A percentile compares a stretch with the other conserved stretches of the same genome.
Evolutionary conservation across 1,139 yeast species (phyloP).

Genomic region (Kodamaea derodonti): DNA sequence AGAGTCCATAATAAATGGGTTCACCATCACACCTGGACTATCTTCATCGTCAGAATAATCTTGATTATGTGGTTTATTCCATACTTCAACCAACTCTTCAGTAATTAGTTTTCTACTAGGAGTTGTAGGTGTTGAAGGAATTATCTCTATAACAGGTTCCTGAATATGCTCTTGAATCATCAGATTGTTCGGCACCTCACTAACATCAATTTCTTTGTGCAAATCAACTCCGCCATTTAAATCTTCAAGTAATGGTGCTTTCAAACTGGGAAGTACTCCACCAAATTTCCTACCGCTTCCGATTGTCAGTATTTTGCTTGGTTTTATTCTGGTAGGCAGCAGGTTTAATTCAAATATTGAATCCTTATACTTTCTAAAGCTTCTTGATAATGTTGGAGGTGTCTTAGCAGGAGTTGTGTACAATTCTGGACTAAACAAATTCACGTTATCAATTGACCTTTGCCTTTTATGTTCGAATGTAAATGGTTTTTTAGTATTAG

Average conservation of each 20-base stretch:
- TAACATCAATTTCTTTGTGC: conserved; percentile 7
- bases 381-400: conserved; percentile 1
- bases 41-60: conserved; percentile 12
- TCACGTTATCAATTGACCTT: conserved; percentile 4
- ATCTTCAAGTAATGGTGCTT: conserved; percentile 7
- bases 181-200: no score
- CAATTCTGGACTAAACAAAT: conserved; percentile 3
- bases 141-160: no score
- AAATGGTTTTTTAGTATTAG: conserved; percentile 4
- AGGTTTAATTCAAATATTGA: conserved; percentile 6
- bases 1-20: conserved; percentile 13
- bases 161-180: no score
- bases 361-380: conserved; percentile 6
- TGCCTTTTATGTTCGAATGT: conserved; percentile 7
- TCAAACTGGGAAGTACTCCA: conserved; percentile 8
- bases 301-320: conserved; percentile 9
- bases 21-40: no score
- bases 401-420: conserved; percentile 11
- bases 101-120: conserved; percentile 9
- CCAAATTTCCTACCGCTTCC: conserved; percentile 9
- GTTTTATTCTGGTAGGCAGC: conserved; percentile 7
- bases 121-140: conserved; percentile 6
- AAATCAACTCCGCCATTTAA: conserved; percentile 1
- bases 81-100: conserved; percentile 7
- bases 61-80: conserved; percentile 8